Percentiles rank a stretch among this genome's conserved stretches.
Conservation (phyloP, 768 basidiomycete species). For the Rickenella mellea region DNA sequence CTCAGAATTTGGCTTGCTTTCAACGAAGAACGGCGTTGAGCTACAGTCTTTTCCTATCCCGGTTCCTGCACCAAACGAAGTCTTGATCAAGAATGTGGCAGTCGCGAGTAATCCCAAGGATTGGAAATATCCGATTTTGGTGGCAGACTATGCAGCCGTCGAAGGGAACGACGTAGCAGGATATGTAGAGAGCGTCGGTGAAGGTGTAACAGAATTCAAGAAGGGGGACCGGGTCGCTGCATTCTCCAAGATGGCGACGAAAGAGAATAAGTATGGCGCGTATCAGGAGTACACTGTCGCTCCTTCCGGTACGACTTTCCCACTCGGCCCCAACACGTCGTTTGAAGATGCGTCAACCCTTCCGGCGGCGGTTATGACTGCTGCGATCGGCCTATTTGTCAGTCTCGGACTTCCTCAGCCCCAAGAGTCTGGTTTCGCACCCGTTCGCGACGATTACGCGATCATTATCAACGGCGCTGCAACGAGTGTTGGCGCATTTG, state of each 20-base stretch:
- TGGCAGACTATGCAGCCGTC: conserved; percentile 34
- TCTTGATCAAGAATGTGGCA: conserved; percentile 37
- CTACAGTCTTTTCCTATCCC: conserved; percentile 17
- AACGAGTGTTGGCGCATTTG: conserved; percentile 1
- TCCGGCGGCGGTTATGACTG: conserved; percentile 7
- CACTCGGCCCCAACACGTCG: conserved; percentile 7
- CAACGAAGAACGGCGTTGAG: no score
- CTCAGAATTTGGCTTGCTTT: no score
- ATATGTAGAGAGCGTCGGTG: conserved; percentile 39
- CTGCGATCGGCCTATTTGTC: conserved; percentile 6
- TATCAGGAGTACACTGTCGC: conserved; percentile 1
- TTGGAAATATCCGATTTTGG: conserved; percentile 36
- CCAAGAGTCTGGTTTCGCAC: not conserved
- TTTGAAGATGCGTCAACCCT: conserved; percentile 11
- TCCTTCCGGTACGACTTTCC: conserved; percentile 1
- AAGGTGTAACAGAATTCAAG: conserved; percentile 38
- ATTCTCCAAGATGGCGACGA: not conserved
- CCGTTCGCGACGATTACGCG: not conserved
- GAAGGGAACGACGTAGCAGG: conserved; percentile 44
- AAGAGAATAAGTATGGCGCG: conserved; percentile 1
- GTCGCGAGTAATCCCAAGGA: conserved; percentile 45
- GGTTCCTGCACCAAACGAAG: conserved; percentile 35
- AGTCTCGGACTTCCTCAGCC: conserved; percentile 7
- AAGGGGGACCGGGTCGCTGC: conserved; percentile 38
- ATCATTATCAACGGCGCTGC: conserved; percentile 1